Evolutionary conservation across 306 rosid genomes (phyloP), one percentile per base, ranked within the genome.

Genomic region (Cicer judaicum): DNA sequence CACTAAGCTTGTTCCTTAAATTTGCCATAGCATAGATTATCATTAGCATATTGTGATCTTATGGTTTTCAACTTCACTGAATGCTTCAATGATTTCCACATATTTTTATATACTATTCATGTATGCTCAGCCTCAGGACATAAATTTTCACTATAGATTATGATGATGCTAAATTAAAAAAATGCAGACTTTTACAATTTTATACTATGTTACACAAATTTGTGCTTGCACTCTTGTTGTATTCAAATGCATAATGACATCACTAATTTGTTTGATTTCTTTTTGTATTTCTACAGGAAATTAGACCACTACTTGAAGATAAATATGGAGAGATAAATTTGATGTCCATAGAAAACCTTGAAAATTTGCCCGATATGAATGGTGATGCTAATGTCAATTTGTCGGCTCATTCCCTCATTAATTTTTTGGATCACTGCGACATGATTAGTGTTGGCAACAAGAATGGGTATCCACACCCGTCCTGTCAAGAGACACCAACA

Each of bases 281-380:
- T 8, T 24, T 60, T 74, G 29, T 36, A 43, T 67, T 18, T 62
- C 74, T 16, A 68, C 67, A 91, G 93, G 96, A 85, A 76, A 86
- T 77, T 13, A 85, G 80, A 47, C 75, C 82, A 24, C 52, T 38
- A 7, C 61, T 64, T 75, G 80, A 71, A 54, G 86, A 63, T 66
- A 70, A 78, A 13, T 43, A 2, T 41, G 74, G 68, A 70, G 83
- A 68, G 44, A 60, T 40, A 34, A 75, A 66, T 18, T 53, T 49
- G 49, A 29, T 34, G 44, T 13, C 78, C 19, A 15, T 29, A 10
- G 85, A 72, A 73, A 66, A 78, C 39, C 39, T 60, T 39, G 54
- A 7, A 16, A 29, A 7, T 29, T 53, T 42, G 7, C 46, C 73
- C 12, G 87, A 76, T 60, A 44, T 64, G 29, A 68, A 74, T 57